Percentiles rank a stretch among this genome's conserved stretches.
These are phyloP conservation scores for Pestalotiopsis sp. DNA, from an alignment of 2,329 filamentous ascomycete species.

Conservation along the genomic window DNA sequence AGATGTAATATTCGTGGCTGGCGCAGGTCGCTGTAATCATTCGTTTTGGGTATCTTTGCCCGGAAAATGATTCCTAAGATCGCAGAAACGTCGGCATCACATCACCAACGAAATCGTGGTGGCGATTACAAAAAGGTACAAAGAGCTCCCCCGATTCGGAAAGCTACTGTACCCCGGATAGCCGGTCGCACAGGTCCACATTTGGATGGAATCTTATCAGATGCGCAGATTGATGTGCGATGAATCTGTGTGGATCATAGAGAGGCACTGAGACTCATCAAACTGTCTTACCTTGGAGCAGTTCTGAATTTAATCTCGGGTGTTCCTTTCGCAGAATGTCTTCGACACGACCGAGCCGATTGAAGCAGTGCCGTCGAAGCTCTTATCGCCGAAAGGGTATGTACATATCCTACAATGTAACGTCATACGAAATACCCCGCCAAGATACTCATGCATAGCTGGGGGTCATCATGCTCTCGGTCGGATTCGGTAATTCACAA, in stretches of 20 bases:
- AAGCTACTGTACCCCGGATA: conserved; percentile 2
- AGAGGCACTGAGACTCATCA: neutral
- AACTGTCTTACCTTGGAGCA: neutral
- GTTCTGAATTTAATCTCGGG: neutral
- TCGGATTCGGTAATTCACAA: too few relatives aligned
- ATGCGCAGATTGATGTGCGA: neutral
- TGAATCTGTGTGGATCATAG: neutral
- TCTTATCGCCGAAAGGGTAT: neutral
- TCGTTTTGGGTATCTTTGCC: neutral
- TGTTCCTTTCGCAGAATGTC: neutral
- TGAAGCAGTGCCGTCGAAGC: neutral
- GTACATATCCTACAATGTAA: neutral
- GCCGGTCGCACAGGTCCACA: neutral
- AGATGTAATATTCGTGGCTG: too few relatives aligned
- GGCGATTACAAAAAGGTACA: neutral
- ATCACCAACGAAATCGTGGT: neutral
- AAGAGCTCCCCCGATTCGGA: neutral
- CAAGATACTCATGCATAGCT: neutral
- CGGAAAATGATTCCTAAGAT: neutral
- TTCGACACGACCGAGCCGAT: neutral
- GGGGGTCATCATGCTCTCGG: neutral
- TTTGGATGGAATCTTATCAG: neutral
- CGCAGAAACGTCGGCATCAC: neutral
- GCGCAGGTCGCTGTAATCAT: neutral
- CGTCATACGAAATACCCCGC: neutral